Percentiles rank a stretch among this genome's conserved stretches.
phyloP scores from a whole-genome alignment of 1,139 yeast genomes.

The Pichia sp. region DNA sequence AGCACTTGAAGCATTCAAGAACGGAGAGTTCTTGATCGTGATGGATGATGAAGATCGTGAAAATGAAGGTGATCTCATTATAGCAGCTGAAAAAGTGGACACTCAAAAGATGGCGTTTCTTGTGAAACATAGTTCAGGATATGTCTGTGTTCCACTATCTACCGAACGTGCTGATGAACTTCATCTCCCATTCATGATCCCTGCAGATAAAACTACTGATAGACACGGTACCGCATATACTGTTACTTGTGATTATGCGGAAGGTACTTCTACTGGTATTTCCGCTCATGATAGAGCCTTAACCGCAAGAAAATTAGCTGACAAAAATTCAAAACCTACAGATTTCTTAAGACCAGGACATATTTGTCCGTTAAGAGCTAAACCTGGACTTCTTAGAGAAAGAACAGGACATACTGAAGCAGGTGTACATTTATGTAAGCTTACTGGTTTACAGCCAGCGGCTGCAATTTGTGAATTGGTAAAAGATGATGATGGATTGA shows the following conservation, averaged over 20 bases:
- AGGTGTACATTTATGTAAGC: constrained; percentile 75
- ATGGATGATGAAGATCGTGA: constrained; percentile 96
- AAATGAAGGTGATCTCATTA: constrained; percentile 94
- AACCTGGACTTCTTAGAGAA: constrained; percentile 67
- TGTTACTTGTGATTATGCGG: constrained; percentile 74
- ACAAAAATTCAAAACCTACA: constrained; percentile 43
- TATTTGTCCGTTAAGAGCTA: constrained; percentile 85
- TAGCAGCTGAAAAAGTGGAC: constrained; percentile 77
- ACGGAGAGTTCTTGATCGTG: constrained; percentile 86
- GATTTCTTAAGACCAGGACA: constrained; percentile 93
- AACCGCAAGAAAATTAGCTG: constrained; percentile 69
- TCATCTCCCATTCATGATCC: constrained; percentile 73
- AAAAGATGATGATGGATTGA: constrained; percentile 84
- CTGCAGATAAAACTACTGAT: constrained; percentile 47
- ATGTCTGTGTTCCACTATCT: constrained; percentile 85
- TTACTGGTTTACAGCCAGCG: constrained; percentile 77
- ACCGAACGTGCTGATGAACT: constrained; percentile 71
- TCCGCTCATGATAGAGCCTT: constrained; percentile 91
- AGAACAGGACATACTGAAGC: constrained; percentile 99
- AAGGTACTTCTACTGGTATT: constrained; percentile 96
- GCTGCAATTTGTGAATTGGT: constrained; percentile 94
- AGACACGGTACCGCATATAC: constrained; percentile 97
- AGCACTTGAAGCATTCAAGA: constrained; percentile 72
- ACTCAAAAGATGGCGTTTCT: constrained; percentile 90
- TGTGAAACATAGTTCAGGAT: constrained; percentile 84